Conservation (phyloP, 2,329 filamentous ascomycete genomes). For the Aspergillus eucalypticola region DNA sequence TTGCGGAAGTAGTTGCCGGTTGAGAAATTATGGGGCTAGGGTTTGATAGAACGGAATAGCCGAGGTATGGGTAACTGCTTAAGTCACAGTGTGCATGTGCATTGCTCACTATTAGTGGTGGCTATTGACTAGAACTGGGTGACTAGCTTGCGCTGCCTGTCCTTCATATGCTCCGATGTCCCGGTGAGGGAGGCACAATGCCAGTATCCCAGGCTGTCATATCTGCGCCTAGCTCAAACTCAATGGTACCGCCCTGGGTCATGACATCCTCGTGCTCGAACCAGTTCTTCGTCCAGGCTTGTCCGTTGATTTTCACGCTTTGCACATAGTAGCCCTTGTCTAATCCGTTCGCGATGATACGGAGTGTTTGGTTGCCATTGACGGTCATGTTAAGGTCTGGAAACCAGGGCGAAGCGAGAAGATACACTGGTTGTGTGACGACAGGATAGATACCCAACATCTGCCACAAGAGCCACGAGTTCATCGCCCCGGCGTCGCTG, state of each 20-base stretch:
- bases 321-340: conserved; percentile 55
- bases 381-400: conserved; percentile 37
- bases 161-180: conserved; percentile 30
- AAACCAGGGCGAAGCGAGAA: conserved; percentile 51
- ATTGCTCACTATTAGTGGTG: no score
- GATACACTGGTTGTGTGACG: conserved; percentile 50
- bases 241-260: conserved; percentile 47
- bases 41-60: no score
- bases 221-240: conserved; percentile 48
- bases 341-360: conserved; percentile 50
- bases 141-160: neutral
- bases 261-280: conserved; percentile 53
- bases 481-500: conserved; percentile 61
- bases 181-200: conserved; percentile 54
- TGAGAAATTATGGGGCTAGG: neutral
- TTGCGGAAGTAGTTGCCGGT: neutral
- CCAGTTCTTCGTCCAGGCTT: conserved; percentile 57
- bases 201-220: conserved; percentile 51
- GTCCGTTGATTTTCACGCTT: conserved; percentile 54
- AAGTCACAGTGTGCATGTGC: no score
- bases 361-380: conserved; percentile 37
- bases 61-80: neutral
- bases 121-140: neutral
- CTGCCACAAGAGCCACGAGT: conserved; percentile 54
- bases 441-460: conserved; percentile 53